Evolutionary conservation across 2,329 filamentous ascomycete genomes (phyloP).

Genomic region (Cordyceps cateniannulata): DNA sequence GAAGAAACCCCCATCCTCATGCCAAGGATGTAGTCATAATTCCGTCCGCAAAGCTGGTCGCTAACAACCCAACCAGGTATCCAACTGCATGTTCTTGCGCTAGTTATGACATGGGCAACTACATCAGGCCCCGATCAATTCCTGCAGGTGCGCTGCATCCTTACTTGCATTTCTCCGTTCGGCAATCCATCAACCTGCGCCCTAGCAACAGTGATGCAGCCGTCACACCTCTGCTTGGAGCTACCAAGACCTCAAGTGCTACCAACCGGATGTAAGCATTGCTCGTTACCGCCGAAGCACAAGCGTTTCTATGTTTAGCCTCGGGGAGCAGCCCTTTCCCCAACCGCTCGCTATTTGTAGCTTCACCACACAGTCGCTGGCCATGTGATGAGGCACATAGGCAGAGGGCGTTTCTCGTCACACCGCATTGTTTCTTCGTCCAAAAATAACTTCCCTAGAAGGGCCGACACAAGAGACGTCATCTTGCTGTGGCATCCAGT

Average conservation of each 20-base stretch:
- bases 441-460: neutral
- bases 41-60: neutral
- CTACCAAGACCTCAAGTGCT: neutral
- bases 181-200: neutral
- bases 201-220: neutral
- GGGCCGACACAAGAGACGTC: neutral
- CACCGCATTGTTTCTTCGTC: neutral
- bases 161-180: neutral
- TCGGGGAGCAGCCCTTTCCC: neutral
- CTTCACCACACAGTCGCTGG: neutral
- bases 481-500: neutral
- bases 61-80: too few relatives aligned
- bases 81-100: too few relatives aligned
- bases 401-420: neutral
- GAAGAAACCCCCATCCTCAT: neutral
- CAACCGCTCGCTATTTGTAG: neutral
- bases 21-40: neutral
- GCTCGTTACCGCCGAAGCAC: neutral
- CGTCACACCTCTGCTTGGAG: neutral
- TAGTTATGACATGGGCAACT: neutral
- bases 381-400: neutral
- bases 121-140: neutral
- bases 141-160: neutral
- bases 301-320: neutral
- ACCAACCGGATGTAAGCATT: neutral